Base-by-base conservation (phyloP, 2,329 filamentous ascomycete genomes). In the Apiospora koreana region DNA sequence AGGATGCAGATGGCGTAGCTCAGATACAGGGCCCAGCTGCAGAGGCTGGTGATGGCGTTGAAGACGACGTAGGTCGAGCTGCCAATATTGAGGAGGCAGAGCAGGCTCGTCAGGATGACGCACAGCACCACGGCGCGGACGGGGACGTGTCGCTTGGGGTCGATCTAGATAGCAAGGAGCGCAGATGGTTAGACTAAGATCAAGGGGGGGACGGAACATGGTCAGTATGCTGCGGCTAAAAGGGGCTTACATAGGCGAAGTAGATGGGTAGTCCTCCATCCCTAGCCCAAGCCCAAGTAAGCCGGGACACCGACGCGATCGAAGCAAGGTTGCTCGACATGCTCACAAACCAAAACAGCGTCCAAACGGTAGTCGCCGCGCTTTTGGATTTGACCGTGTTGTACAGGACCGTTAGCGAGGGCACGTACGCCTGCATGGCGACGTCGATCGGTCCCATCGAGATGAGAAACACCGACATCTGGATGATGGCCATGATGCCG, bases 201-300 rank as follows among this genome's bases (percentile, higher is more conserved):
- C 16, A 21, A 8, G 14, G 1, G 14, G 6, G 2, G 5, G 18
- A 2, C 3, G 28, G 28, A 14, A 6, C 8, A 21, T 8, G 48
- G 4, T 3, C 6, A 35, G 16, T 14, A 28, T 58, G 2, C 18
- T 4, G 28, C 12, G 28, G 10, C 16, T 6, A n/a, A 58, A 35
- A 58, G 50, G 50, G 50, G n/a, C 69, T 68, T 41, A 69, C 50
- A 35, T 58, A 58, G 21, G 50, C 50, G 7, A 58, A 58, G 16
- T 41, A 67, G 18, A 65, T 64, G 18, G 48, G 84, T 0, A 86
- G 74, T 25, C 46, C 85, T 3, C 83, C 83, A 69, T 87, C 85
- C 5, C 82, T 76, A 16, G 85, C 82, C 78, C 85, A 87, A 0
- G 83, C 83, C 85, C 85, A 87, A 0, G 83, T 82, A 1, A 86